phyloP scores from a whole-genome alignment of 306 rosid species.

The Cucurbita moschata region DNA sequence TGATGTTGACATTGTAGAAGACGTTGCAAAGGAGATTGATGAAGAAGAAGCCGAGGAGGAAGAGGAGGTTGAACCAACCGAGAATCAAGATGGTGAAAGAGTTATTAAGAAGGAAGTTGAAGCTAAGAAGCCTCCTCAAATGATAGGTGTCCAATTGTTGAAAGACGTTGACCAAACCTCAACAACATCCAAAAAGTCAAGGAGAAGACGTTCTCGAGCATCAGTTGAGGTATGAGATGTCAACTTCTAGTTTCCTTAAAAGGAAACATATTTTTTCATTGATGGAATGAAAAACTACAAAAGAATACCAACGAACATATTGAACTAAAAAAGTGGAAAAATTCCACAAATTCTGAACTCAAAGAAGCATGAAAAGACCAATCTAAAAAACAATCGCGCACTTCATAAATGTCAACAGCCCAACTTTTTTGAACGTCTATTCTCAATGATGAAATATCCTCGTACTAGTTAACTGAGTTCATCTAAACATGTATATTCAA shows the following conservation, averaged over 20 bases:
- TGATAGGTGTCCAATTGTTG: constrained; percentile 87
- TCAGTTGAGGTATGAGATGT: constrained; percentile 42
- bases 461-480: neutral
- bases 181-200: constrained; percentile 49
- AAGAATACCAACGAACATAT: too few relatives aligned
- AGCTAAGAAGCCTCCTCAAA: constrained; percentile 80
- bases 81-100: constrained; percentile 59
- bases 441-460: neutral
- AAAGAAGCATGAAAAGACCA: too few relatives aligned
- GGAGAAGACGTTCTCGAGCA: constrained; percentile 26
- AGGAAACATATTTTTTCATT: too few relatives aligned
- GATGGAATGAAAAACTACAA: too few relatives aligned
- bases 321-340: too few relatives aligned
- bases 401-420: too few relatives aligned
- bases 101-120: constrained; percentile 74
- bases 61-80: constrained; percentile 54
- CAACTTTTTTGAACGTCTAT: neutral
- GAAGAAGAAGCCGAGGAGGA: constrained; percentile 66
- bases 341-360: too few relatives aligned
- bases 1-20: constrained; percentile 43
- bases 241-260: neutral
- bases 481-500: neutral
- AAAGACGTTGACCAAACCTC: constrained; percentile 59
- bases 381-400: too few relatives aligned
- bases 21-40: constrained; percentile 50